Evolutionary conservation across 257 asterid genomes (phyloP).

Genomic region (Euphrasia confusa): DNA sequence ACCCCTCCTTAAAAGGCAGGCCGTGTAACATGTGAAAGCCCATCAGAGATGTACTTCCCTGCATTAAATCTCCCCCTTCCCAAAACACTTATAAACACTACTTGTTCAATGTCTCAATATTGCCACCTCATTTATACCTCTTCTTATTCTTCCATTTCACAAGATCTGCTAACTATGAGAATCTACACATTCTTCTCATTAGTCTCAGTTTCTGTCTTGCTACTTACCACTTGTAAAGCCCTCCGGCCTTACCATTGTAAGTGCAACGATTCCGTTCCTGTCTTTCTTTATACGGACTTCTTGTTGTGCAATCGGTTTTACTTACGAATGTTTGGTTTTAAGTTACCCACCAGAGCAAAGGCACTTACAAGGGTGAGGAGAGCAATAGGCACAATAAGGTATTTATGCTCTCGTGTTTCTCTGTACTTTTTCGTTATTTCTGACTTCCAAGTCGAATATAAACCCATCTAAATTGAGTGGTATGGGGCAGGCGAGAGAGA

Average conservation of each 20-base stretch:
- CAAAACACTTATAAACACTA: slow-evolving; percentile 21
- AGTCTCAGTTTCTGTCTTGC: slow-evolving; percentile 33
- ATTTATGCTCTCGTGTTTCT: neutral
- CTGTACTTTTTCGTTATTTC: too few species aligned
- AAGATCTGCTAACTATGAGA: neutral
- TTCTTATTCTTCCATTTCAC: neutral
- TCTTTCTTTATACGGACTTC: too few species aligned
- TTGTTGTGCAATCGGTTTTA: too few species aligned
- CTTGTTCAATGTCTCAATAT: slow-evolving; percentile 17
- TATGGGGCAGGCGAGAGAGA: slow-evolving; percentile 37
- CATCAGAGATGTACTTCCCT: slow-evolving; percentile 38
- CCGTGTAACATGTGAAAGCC: slow-evolving; percentile 27
- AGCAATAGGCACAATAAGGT: slow-evolving; percentile 32
- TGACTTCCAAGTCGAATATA: neutral
- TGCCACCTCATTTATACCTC: neutral
- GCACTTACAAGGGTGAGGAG: slow-evolving; percentile 31
- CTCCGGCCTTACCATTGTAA: slow-evolving; percentile 64
- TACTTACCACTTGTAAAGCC: slow-evolving; percentile 35
- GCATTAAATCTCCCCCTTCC: slow-evolving; percentile 33
- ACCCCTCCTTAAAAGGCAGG: too few species aligned
- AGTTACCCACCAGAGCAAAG: slow-evolving; percentile 48
- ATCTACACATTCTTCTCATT: slow-evolving; percentile 25
- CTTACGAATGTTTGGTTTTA: slow-evolving; percentile 10
- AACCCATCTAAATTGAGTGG: neutral
- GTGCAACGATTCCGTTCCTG: neutral